Evolutionary conservation across 2,329 filamentous ascomycete genomes (phyloP).

Genomic region (Seiridium cupressi): DNA sequence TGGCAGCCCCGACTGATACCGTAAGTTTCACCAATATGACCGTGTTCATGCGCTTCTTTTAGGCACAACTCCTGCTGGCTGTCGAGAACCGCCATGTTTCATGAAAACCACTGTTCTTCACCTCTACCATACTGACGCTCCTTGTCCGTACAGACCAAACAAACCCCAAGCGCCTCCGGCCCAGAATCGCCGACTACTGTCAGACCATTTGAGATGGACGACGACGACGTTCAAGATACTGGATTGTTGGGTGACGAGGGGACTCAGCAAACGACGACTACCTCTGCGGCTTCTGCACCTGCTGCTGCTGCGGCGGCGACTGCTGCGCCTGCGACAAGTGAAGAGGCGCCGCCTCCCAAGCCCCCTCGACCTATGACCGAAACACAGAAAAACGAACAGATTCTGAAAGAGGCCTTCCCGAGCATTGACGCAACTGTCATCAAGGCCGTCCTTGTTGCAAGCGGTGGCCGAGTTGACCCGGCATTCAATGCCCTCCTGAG

Average conservation of each 20-base stretch:
- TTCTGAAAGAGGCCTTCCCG: conserved; percentile 91
- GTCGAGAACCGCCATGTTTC: neutral
- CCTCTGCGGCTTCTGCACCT: conserved; percentile 18
- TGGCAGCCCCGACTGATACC: conserved; percentile 7
- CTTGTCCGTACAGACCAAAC: conserved; percentile 38
- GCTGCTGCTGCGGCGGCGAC: conserved; percentile 32
- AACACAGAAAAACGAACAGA: conserved; percentile 80
- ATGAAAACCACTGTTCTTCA: neutral
- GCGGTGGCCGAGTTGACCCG: conserved; percentile 82
- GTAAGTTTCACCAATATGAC: conserved; percentile 5
- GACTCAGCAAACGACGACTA: conserved; percentile 16
- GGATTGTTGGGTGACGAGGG: conserved; percentile 45
- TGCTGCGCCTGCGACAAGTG: conserved; percentile 32
- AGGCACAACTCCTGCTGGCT: neutral
- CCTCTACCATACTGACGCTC: neutral
- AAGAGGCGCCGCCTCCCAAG: conserved; percentile 65
- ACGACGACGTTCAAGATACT: conserved; percentile 67
- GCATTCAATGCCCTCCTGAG: conserved; percentile 93
- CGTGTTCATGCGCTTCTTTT: neutral
- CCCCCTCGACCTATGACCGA: conserved; percentile 81
- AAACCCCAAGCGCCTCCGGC: conserved; percentile 33
- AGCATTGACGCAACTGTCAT: conserved; percentile 76
- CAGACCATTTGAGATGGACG: conserved; percentile 65
- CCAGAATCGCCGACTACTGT: conserved; percentile 67
- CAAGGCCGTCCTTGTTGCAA: conserved; percentile 84